Percentiles rank a stretch among this genome's conserved stretches.
Evolutionary conservation across 257 asterid species (phyloP).

Genomic region (Linderniella brevidens): DNA sequence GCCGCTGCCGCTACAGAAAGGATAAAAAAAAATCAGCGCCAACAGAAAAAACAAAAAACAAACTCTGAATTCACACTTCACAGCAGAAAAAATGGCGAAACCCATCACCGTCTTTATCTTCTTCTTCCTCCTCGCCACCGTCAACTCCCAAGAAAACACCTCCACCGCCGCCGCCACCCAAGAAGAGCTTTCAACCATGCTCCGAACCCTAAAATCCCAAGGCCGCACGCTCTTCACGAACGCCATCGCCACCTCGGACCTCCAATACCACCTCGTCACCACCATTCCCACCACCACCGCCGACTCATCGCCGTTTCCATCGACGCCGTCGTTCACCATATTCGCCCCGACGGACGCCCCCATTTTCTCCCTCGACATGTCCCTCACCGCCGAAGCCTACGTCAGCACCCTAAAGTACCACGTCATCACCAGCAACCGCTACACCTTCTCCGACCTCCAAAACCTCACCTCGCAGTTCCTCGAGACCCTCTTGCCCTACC

Average conservation of each 20-base stretch:
- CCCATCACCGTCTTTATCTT: constrained; percentile 1
- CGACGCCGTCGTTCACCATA: constrained; percentile 19
- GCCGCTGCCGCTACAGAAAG: no score
- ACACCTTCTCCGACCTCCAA: constrained; percentile 25
- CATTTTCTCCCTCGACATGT: constrained; percentile 43
- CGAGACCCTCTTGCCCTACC: constrained; percentile 48
- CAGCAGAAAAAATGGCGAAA: no score
- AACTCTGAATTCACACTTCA: no score
- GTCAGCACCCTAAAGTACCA: constrained; percentile 44
- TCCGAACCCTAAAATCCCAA: constrained; percentile 17
- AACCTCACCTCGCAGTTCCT: constrained; percentile 32
- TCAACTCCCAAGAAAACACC: background rate
- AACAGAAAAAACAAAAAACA: no score
- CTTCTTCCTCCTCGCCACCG: constrained; percentile 9
- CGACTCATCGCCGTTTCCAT: no score
- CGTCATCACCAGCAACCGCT: constrained; percentile 33
- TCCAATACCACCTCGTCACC: constrained; percentile 36
- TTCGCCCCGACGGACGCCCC: constrained; percentile 36
- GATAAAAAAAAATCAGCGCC: no score
- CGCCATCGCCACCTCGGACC: constrained; percentile 49
- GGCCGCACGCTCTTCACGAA: constrained; percentile 53
- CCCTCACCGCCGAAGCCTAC: constrained; percentile 33
- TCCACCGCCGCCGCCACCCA: constrained; percentile 4
- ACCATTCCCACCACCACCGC: constrained; percentile 1
- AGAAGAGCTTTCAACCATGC: constrained; percentile 19